These are phyloP conservation scores for Fraxinus sp. DNA, from an alignment of 305 asterid genomes.

Conservation along the genomic window DNA sequence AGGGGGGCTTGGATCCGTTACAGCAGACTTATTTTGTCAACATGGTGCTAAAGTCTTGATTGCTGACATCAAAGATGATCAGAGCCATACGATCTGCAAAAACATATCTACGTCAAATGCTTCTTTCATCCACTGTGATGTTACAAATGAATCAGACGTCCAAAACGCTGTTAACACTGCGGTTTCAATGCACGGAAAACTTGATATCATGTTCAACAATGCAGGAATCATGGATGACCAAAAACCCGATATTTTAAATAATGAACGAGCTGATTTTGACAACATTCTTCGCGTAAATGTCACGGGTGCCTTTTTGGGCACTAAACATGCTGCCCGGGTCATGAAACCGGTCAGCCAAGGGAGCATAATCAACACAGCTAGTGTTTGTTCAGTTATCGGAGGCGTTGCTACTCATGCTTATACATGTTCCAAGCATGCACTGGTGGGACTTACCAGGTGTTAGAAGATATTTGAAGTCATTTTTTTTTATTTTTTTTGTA, in stretches of 20 bases:
- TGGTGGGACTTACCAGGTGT: conserved; percentile 24
- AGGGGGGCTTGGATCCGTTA: conserved; percentile 30
- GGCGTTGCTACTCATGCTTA: conserved; percentile 28
- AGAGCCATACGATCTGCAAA: conserved; percentile 16
- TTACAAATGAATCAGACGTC: conserved; percentile 27
- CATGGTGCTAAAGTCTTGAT: conserved; percentile 41
- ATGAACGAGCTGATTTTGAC: conserved; percentile 17
- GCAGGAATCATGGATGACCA: conserved; percentile 24
- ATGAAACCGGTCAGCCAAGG: conserved; percentile 27
- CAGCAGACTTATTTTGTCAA: conserved; percentile 25
- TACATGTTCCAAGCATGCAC: conserved; percentile 26
- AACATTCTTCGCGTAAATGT: conserved; percentile 22
- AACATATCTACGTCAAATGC: not conserved
- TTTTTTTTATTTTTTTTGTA: not conserved
- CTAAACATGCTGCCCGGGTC: conserved; percentile 34
- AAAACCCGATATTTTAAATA: conserved; percentile 6
- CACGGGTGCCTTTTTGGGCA: conserved; percentile 30
- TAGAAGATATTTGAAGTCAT: not conserved
- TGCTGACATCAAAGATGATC: conserved; percentile 35
- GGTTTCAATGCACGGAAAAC: conserved; percentile 23
- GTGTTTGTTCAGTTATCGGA: conserved; percentile 25
- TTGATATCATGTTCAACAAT: conserved; percentile 34
- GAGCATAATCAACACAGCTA: conserved; percentile 27
- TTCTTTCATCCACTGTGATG: conserved; percentile 32
- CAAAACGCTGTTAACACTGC: conserved; percentile 23